A percentile compares a stretch with the other conserved stretches of the same genome.
Conservation (phyloP, 805 yeast species). For the Lipomyces sp. region DNA sequence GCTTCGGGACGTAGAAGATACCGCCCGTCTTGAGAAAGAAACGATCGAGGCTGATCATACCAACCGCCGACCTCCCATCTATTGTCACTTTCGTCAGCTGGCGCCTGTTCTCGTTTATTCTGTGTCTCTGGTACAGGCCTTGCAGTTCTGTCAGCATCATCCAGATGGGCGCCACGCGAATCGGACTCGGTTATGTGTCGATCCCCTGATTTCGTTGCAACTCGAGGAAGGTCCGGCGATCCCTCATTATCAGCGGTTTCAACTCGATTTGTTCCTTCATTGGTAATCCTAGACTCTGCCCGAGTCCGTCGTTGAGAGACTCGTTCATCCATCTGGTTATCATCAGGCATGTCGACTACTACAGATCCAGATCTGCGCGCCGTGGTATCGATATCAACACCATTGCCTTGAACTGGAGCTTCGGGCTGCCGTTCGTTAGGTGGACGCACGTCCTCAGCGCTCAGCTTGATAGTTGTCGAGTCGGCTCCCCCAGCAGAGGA, state of each 20-base stretch:
- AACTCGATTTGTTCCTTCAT: background rate
- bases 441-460: background rate
- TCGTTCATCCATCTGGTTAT: no score
- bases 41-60: conserved; percentile 37
- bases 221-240: background rate
- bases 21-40: conserved; percentile 37
- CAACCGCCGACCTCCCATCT: conserved; percentile 34
- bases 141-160: background rate
- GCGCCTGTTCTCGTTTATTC: conserved; percentile 11
- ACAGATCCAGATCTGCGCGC: no score
- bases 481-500: background rate
- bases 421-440: background rate
- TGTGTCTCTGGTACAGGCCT: background rate
- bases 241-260: background rate
- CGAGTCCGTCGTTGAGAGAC: background rate
- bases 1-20: conserved; percentile 64
- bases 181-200: conserved; percentile 8
- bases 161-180: background rate
- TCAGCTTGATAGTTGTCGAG: background rate
- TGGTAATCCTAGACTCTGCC: background rate
- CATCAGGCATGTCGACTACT: no score
- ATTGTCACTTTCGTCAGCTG: conserved; percentile 11
- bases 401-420: no score
- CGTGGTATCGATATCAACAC: no score
- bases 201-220: background rate